Evolutionary conservation across 1,284 basidiomycete species (phyloP).

Genomic region (Chondrostereum purpureum): DNA sequence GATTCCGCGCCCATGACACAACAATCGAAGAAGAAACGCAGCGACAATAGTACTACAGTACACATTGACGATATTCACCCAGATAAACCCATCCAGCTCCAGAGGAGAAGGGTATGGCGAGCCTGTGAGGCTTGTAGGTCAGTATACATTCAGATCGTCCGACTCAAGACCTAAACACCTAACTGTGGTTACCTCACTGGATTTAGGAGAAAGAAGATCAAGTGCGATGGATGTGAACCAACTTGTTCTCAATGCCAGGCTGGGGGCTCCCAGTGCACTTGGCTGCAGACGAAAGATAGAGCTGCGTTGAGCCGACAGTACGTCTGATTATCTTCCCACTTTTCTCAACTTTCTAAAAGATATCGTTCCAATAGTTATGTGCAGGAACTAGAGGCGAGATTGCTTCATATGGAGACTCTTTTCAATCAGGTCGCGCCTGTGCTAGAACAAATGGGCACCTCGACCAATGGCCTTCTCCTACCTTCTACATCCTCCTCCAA

Average conservation of each 20-base stretch:
- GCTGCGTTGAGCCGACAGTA: slow-evolving; percentile 81
- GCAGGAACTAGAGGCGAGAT: slow-evolving; percentile 77
- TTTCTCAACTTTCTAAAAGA: slow-evolving; percentile 14
- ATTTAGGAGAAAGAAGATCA: slow-evolving; percentile 81
- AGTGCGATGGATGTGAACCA: slow-evolving; percentile 79
- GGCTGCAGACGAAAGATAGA: slow-evolving; percentile 82
- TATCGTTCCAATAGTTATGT: slow-evolving; percentile 55
- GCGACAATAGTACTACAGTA: slow-evolving; percentile 48
- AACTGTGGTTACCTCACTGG: too few relatives aligned
- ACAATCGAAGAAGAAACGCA: slow-evolving; percentile 65
- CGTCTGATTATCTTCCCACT: slow-evolving; percentile 24
- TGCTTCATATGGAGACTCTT: slow-evolving; percentile 77
- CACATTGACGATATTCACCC: slow-evolving; percentile 46
- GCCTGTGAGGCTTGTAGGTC: slow-evolving; percentile 83
- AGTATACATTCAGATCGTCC: slow-evolving; percentile 21
- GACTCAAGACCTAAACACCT: too few relatives aligned
- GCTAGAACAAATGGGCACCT: slow-evolving; percentile 59
- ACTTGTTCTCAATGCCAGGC: slow-evolving; percentile 74
- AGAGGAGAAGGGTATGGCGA: slow-evolving; percentile 71
- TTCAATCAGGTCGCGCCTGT: slow-evolving; percentile 73
- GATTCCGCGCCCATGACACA: slow-evolving; percentile 43
- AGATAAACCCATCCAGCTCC: slow-evolving; percentile 69
- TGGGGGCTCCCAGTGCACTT: slow-evolving; percentile 71
- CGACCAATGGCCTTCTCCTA: slow-evolving; percentile 32
- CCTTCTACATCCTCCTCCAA: slow-evolving; percentile 24